Percentiles rank a stretch among this genome's conserved stretches.
phyloP scores from a whole-genome alignment of 805 yeast genomes.

The Ogataea angusta region DNA sequence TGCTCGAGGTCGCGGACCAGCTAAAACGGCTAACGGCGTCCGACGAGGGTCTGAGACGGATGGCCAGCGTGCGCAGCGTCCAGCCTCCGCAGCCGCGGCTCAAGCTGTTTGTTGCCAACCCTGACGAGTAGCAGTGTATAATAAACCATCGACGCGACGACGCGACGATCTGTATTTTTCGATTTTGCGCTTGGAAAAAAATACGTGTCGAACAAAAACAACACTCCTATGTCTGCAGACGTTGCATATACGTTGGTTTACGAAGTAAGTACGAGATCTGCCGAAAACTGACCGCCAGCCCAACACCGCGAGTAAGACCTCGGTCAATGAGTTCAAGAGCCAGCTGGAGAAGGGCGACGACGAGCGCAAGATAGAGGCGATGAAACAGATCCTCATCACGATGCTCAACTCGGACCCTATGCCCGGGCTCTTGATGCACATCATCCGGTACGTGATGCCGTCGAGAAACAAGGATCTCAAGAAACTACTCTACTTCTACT shows the following conservation, averaged over 20 bases:
- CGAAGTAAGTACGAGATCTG: constrained; percentile 39
- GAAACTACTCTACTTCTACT: constrained; percentile 88
- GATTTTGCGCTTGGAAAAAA: constrained; percentile 6
- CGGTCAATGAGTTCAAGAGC: constrained; percentile 69
- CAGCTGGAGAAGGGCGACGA: constrained; percentile 87
- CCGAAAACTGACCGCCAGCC: constrained; percentile 37
- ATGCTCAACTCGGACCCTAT: constrained; percentile 91
- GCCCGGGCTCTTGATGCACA: constrained; percentile 93
- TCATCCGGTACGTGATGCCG: constrained; percentile 96
- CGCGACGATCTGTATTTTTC: constrained; percentile 7
- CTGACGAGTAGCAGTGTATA: constrained; percentile 34
- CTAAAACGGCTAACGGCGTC: constrained; percentile 24
- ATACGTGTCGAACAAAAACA: constrained; percentile 19
- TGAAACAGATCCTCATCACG: constrained; percentile 80
- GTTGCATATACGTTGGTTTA: constrained; percentile 74
- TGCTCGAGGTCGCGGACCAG: constrained; percentile 32
- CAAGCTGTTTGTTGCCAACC: constrained; percentile 55
- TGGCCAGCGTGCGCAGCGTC: constrained; percentile 34
- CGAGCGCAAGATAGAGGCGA: constrained; percentile 80
- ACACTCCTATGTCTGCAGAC: constrained; percentile 27
- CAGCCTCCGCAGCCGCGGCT: constrained; percentile 37
- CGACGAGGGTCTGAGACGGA: constrained; percentile 28
- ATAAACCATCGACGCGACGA: background rate
- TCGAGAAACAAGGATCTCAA: constrained; percentile 86
- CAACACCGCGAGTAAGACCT: constrained; percentile 55